These are phyloP conservation scores for Chlamydomonas sp. DNA, from an alignment of 139 green algal species.

Conservation along the genomic window DNA sequence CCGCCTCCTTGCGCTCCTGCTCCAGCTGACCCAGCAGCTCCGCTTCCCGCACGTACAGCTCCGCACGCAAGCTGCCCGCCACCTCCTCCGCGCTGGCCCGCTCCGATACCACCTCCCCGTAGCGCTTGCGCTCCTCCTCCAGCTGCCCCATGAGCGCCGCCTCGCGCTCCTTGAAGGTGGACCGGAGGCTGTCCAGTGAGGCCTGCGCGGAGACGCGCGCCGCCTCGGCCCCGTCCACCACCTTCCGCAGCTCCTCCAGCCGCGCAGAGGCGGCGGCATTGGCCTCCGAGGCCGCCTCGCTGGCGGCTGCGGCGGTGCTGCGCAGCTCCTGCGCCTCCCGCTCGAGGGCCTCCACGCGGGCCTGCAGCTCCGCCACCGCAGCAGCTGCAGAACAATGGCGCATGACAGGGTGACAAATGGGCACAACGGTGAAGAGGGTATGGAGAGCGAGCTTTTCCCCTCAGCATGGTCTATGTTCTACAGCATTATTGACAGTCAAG, in stretches of 20 bases:
- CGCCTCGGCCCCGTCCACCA: background rate
- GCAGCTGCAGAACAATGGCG: background rate
- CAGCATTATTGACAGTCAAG: too few relatives aligned
- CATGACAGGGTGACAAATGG: background rate
- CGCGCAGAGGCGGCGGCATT: background rate
- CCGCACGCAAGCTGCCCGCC: background rate
- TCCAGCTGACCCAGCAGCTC: slow-evolving; percentile 18
- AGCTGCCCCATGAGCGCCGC: slow-evolving; percentile 4
- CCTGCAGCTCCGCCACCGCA: background rate
- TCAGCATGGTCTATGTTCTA: too few relatives aligned
- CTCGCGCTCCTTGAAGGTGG: background rate
- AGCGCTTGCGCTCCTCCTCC: background rate
- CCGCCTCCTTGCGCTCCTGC: background rate
- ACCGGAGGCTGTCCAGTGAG: background rate
- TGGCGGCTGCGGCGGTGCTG: background rate
- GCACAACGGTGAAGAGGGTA: too few relatives aligned
- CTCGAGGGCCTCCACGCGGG: background rate
- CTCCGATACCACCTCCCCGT: too few relatives aligned
- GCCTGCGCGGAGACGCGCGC: background rate
- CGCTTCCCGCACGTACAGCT: background rate
- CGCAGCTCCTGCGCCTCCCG: too few relatives aligned
- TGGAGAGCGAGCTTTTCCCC: too few relatives aligned
- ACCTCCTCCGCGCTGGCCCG: background rate
- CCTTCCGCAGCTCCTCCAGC: background rate
- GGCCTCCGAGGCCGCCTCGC: background rate